These are phyloP conservation scores for Mycena floridula DNA, from an alignment of 768 basidiomycete species.

Conservation along the genomic window DNA sequence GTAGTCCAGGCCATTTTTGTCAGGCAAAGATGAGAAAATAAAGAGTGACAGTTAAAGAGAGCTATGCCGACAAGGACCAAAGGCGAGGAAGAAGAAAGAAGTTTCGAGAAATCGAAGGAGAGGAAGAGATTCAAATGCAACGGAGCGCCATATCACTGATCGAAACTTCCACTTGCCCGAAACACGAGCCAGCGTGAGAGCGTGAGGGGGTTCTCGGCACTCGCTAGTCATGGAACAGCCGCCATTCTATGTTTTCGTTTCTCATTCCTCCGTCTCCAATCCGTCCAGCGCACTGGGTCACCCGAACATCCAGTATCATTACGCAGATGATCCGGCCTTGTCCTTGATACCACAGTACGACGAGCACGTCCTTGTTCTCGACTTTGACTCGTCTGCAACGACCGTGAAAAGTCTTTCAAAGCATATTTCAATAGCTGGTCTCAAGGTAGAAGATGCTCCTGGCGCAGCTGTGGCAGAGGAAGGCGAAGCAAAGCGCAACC, in stretches of 20 bases:
- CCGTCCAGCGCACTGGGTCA: constrained; percentile 51
- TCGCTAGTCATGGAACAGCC: constrained; percentile 4
- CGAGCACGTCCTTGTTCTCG: constrained; percentile 71
- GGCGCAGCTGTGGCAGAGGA: constrained; percentile 55
- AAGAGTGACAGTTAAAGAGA: too few relatives aligned
- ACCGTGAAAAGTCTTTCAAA: constrained; percentile 43
- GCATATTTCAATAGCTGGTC: constrained; percentile 40
- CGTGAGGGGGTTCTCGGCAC: too few relatives aligned
- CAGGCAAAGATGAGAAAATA: too few relatives aligned
- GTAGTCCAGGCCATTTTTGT: constrained; percentile 32
- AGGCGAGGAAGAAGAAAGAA: too few relatives aligned
- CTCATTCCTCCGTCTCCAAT: constrained; percentile 43
- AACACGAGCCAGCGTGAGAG: too few relatives aligned
- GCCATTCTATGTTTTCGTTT: constrained; percentile 67
- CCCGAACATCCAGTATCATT: constrained; percentile 75
- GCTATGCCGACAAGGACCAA: too few relatives aligned
- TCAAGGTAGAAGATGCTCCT: constrained; percentile 69
- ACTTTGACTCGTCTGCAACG: constrained; percentile 40
- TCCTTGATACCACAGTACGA: constrained; percentile 53
- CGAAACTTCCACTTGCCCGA: too few relatives aligned
- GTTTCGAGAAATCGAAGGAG: too few relatives aligned
- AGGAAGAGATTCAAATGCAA: too few relatives aligned
- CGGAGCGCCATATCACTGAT: too few relatives aligned
- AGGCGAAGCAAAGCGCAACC: constrained; percentile 40
- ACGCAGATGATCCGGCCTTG: constrained; percentile 71